Conservation (phyloP, 108 stramenopile species). For the Cyclotella distinguenda region DNA sequence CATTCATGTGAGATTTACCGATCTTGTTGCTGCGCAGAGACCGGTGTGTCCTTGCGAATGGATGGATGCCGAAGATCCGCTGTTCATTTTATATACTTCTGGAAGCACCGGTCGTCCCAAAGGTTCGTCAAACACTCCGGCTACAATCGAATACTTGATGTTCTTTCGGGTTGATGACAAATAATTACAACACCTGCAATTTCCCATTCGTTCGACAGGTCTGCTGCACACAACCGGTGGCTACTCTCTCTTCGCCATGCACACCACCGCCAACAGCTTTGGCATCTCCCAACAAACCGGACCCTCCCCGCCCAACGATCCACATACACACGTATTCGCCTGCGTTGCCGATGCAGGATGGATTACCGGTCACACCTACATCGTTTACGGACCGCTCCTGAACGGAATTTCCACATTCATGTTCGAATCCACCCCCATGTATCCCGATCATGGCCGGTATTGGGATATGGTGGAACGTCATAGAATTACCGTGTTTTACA, state of each 20-base stretch:
- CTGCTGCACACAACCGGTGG: conserved; percentile 94
- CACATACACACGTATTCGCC: conserved; percentile 84
- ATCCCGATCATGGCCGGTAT: conserved; percentile 87
- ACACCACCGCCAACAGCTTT: conserved; percentile 86
- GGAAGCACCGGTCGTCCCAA: conserved; percentile 97
- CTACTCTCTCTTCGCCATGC: conserved; percentile 88
- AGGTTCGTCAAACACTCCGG: conserved; percentile 27
- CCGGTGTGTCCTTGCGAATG: conserved; percentile 77
- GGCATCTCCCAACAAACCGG: conserved; percentile 49
- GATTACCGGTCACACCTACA: conserved; percentile 98
- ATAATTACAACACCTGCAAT: too few relatives aligned
- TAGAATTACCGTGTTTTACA: conserved; percentile 84
- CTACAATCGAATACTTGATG: background rate
- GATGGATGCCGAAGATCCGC: conserved; percentile 90
- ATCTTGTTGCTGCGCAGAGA: conserved; percentile 50
- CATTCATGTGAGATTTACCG: conserved; percentile 59
- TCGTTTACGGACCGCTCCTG: conserved; percentile 93
- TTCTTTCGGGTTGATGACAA: too few relatives aligned
- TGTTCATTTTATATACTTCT: conserved; percentile 97
- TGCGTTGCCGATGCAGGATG: conserved; percentile 97
- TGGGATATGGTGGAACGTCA: conserved; percentile 93
- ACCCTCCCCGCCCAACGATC: conserved; percentile 19
- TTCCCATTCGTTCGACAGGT: conserved; percentile 29
- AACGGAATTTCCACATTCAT: conserved; percentile 93
- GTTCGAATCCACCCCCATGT: conserved; percentile 94